Evolutionary conservation across 2,329 filamentous ascomycete species (phyloP), one percentile per base, ranked within the genome.

Genomic region (Beauveria bassiana): DNA sequence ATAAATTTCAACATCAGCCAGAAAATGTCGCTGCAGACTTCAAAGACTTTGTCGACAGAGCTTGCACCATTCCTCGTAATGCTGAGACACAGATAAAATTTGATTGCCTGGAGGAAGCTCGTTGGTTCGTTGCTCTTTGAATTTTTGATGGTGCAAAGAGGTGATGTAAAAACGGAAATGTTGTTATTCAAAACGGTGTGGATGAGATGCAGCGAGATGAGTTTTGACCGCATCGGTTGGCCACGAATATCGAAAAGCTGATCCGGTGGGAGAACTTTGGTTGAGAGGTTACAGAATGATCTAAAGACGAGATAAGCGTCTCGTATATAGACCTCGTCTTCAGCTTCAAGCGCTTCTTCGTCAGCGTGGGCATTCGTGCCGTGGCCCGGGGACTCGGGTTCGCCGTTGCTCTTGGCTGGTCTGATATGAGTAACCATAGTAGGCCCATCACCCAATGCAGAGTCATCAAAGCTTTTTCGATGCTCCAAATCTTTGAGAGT

Each of bases 231-330:
- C 93, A 99, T 99, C 43, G 93, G 91, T 70, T 97, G 93, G 20
- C 93, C 93, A 61, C 91, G 92, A 57, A 96, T 78, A 70, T 99
- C 95, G 69, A 93, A 92, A 22, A 96, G 86, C 73, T 98, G 93
- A 64, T 99, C 95, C 2, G 92, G 86, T 9, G 90, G 86, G 28
- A 99, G 80, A 46, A 92, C 79, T 73, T 99, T 99, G 65, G 93
- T 97, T 63, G 93, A 97, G 51, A 99, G 80, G 75, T 97, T 96
- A 81, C 96, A 99, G 78, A 99, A 95, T 3, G 95, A 96, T 38
- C 95, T 86, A 77, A 99, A 98, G 51, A 99, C 92, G 24, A 99
- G 84, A 74, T 98, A 99, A 10, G 95, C 93, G 76, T 99, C 95
- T 68, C 95, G 90, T 68, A 98, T 92, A 72, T 96, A 98, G 22